Evolutionary conservation across 2,329 filamentous ascomycete genomes (phyloP).

Genomic region (Neofusicoccum cordaticola): DNA sequence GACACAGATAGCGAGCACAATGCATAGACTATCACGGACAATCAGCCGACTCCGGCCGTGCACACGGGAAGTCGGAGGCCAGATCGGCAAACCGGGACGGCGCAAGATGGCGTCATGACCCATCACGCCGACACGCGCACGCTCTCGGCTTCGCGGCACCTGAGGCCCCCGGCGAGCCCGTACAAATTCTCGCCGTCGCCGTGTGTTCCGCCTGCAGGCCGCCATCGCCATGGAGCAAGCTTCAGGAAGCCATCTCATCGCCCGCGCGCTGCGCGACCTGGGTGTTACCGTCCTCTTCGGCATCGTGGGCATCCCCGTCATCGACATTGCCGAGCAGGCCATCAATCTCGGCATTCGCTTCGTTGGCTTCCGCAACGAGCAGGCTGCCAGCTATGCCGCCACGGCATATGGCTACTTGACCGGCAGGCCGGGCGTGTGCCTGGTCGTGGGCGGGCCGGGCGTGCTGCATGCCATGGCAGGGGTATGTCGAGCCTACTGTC

Average conservation of each 20-base stretch:
- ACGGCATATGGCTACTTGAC: slow-evolving; percentile 59
- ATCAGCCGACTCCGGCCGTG: too few species aligned
- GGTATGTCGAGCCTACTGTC: slow-evolving; percentile 33
- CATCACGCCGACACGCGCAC: too few species aligned
- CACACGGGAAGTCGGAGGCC: not conserved
- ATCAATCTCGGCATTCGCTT: slow-evolving; percentile 57
- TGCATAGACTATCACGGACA: too few species aligned
- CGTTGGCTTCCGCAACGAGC: slow-evolving; percentile 59
- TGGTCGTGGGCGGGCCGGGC: slow-evolving; percentile 59
- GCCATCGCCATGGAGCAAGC: not conserved
- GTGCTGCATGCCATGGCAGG: slow-evolving; percentile 59
- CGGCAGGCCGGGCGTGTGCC: slow-evolving; percentile 54
- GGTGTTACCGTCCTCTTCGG: slow-evolving; percentile 53
- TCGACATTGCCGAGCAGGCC: slow-evolving; percentile 57
- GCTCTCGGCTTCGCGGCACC: not conserved
- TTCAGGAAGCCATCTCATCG: slow-evolving; percentile 31
- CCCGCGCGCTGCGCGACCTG: slow-evolving; percentile 48
- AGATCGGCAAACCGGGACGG: not conserved
- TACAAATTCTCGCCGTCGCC: not conserved
- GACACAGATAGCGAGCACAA: too few species aligned
- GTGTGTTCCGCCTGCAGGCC: not conserved
- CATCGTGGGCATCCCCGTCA: slow-evolving; percentile 55
- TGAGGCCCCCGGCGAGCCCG: not conserved
- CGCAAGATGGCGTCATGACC: too few species aligned
- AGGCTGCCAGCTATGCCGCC: slow-evolving; percentile 58